phyloP scores from a whole-genome alignment of 2,329 filamentous ascomycete species.

The Fulvia fulva region DNA sequence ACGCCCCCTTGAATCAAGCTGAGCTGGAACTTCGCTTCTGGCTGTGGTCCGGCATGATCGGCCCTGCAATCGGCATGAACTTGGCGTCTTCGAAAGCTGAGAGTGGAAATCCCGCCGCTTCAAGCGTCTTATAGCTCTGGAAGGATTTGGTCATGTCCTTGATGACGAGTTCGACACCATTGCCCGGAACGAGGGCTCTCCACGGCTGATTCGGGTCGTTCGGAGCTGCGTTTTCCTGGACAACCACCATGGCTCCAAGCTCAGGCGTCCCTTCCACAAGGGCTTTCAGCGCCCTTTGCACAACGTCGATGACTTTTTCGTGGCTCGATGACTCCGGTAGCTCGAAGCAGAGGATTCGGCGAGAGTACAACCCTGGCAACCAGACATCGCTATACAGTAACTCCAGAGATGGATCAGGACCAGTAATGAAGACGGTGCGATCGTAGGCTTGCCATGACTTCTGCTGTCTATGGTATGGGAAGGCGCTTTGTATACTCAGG shows the following conservation, averaged over 20 bases:
- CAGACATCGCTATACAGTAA: conserved; percentile 22
- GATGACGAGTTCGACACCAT: conserved; percentile 17
- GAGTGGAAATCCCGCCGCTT: conserved; percentile 14
- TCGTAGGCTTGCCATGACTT: not conserved
- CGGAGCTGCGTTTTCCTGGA: conserved; percentile 12
- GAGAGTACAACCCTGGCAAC: conserved; percentile 20
- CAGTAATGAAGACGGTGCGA: conserved; percentile 13
- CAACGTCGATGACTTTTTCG: conserved; percentile 12
- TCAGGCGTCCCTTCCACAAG: conserved; percentile 23
- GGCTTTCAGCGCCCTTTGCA: conserved; percentile 16
- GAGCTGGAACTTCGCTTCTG: conserved; percentile 16
- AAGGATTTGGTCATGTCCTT: conserved; percentile 17
- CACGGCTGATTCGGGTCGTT: conserved; percentile 16
- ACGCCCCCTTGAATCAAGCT: conserved; percentile 20
- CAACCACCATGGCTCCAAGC: conserved; percentile 12
- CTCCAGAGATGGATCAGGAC: conserved; percentile 15
- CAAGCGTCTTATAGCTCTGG: conserved; percentile 12
- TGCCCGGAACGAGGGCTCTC: conserved; percentile 11
- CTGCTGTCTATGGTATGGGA: too few species aligned
- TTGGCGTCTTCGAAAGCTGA: conserved; percentile 17
- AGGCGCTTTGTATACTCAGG: too few species aligned
- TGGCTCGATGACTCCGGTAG: conserved; percentile 13
- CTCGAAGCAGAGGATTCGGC: conserved; percentile 19
- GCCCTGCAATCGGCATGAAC: conserved; percentile 18
- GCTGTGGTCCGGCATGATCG: conserved; percentile 18